Percentiles rank a stretch among this genome's conserved stretches.
Conservation (phyloP, 495 filamentous ascomycete genomes). For the Lasiosphaeria ovina region DNA sequence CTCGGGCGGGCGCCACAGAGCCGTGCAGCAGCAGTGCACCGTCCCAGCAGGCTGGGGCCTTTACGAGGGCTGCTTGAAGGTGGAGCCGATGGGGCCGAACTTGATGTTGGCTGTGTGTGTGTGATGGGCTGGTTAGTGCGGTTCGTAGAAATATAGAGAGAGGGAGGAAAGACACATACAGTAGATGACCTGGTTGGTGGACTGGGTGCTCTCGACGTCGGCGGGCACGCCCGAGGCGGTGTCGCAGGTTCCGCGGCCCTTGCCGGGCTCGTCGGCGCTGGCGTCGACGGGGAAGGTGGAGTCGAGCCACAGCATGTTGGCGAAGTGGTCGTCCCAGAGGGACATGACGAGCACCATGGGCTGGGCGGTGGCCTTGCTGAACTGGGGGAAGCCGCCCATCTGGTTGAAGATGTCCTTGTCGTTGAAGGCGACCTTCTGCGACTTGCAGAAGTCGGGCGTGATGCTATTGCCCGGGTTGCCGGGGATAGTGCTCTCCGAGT, state of each 20-base stretch:
- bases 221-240: slow-evolving; percentile 55
- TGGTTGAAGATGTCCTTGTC: slow-evolving; percentile 57
- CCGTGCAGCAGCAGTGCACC: no score
- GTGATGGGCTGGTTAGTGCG: neutral
- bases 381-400: slow-evolving; percentile 56
- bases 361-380: slow-evolving; percentile 51
- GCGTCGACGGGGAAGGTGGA: slow-evolving; percentile 62
- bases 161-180: slow-evolving; percentile 21
- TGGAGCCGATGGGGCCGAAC: slow-evolving; percentile 63
- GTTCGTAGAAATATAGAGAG: neutral
- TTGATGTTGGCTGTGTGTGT: slow-evolving; percentile 56
- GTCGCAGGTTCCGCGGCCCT: slow-evolving; percentile 65
- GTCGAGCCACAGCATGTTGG: slow-evolving; percentile 82
- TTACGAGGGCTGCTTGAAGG: slow-evolving; percentile 37
- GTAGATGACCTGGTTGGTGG: slow-evolving; percentile 48
- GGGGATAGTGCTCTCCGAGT: slow-evolving; percentile 46
- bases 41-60: no score
- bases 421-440: slow-evolving; percentile 43
- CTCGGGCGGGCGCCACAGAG: no score
- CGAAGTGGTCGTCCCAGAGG: slow-evolving; percentile 71
- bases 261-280: slow-evolving; percentile 50
- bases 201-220: slow-evolving; percentile 52
- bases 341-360: slow-evolving; percentile 72
- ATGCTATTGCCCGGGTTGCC: slow-evolving; percentile 49
- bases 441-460: slow-evolving; percentile 21